Evolutionary conservation across 192 early-diverging fungal genomes (phyloP), one percentile per base, ranked within the genome.

Genomic region (Phycomyces blakesleeanus): DNA sequence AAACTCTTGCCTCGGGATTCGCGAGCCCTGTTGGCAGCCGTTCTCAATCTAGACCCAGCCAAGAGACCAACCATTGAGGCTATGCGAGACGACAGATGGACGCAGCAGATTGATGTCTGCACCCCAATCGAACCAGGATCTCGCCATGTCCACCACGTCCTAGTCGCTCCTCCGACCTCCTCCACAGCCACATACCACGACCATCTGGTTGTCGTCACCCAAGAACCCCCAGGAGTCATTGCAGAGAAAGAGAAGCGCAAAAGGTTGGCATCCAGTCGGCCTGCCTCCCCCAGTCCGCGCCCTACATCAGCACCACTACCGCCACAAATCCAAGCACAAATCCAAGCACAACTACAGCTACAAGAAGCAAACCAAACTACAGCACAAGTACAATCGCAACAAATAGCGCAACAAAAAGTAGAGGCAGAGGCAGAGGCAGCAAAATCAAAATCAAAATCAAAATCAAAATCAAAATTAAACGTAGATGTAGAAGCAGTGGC

Each of bases 1-100:
- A 87, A 85, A 67, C 61, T 87, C 38, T 80, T 89, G 51, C 86
- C 82, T 9, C 70, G 81, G 15, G 84, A 83, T 59, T 76, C 84
- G 21, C 74, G 83, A 37, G 66, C 83, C 9, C 74, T 88, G 37
- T 85, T 93, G 50, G 74, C 78, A 25, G 68, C 78, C 25, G 87
- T 93, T 59, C 63, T 93, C 14, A 81, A 90, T 51, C 75, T 83
- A 8, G 81, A 89, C 49, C 73, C 77, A 3, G 72, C 68, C 25
- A 81, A 75, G 24, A 84, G 91, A 8, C 64, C 78, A 9, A 75
- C 82, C 10, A 78, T 97, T 53, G 75, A 78, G 21, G 80, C 83
- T 27, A 77, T 93, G 18, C 63, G 94, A n/a, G 76, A 85, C 6
- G 85, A 85, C 69, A 71, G 81, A 24, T 97, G 95, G 95, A 86